Percentiles rank a stretch among this genome's conserved stretches.
Conservation (phyloP, 768 basidiomycete species). For the Cubamyces lactineus region DNA sequence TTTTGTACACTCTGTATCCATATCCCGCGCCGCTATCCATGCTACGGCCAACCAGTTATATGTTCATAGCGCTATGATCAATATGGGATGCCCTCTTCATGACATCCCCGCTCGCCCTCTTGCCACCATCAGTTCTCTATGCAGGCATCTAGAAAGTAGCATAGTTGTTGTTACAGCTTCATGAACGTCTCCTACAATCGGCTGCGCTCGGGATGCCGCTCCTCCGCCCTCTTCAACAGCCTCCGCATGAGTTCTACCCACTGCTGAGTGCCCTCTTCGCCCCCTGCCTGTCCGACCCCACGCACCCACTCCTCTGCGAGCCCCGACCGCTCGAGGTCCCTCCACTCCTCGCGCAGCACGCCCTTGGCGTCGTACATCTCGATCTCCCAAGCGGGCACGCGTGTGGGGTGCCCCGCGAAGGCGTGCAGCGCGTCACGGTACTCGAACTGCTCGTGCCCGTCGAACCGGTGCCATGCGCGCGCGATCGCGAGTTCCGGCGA, state of each 20-base stretch:
- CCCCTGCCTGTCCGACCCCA: constrained; percentile 67
- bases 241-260: constrained; percentile 58
- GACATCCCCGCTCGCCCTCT: too few relatives aligned
- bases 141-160: too few relatives aligned
- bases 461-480: constrained; percentile 59
- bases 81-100: too few relatives aligned
- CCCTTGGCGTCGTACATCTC: constrained; percentile 54
- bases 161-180: background rate
- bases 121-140: too few relatives aligned
- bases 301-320: constrained; percentile 62
- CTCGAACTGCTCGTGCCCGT: constrained; percentile 58
- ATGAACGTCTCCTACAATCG: background rate
- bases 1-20: background rate
- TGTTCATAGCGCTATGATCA: background rate
- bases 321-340: constrained; percentile 54
- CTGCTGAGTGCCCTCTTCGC: constrained; percentile 54
- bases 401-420: constrained; percentile 36
- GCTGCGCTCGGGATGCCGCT: constrained; percentile 23
- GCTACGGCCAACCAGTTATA: too few relatives aligned
- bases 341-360: constrained; percentile 59
- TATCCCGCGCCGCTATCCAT: too few relatives aligned
- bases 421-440: constrained; percentile 66
- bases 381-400: constrained; percentile 59
- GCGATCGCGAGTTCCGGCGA: constrained; percentile 47
- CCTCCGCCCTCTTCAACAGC: constrained; percentile 38